Evolutionary conservation across 345 rosid genomes (phyloP).

Genomic region (Draba incana): DNA sequence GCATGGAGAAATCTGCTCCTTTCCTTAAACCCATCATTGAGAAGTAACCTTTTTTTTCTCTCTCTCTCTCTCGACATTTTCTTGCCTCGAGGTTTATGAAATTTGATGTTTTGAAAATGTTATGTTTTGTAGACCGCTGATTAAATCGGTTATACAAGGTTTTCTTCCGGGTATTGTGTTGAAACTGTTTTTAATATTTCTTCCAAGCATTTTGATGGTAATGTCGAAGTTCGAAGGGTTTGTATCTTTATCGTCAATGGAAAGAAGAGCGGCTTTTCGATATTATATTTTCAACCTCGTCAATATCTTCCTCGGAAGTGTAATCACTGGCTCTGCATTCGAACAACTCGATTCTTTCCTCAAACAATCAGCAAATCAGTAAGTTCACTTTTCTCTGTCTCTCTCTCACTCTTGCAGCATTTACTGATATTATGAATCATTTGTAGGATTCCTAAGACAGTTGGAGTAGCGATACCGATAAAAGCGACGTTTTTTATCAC

Average conservation of each 20-base stretch:
- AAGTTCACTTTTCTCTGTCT: constrained; percentile 24
- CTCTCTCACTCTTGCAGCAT: neutral
- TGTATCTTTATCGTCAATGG: constrained; percentile 72
- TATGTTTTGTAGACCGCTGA: constrained; percentile 49
- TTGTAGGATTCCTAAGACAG: constrained; percentile 74
- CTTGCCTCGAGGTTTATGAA: constrained; percentile 2
- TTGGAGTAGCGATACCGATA: constrained; percentile 85
- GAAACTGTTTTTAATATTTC: constrained; percentile 91
- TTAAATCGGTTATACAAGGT: constrained; percentile 83
- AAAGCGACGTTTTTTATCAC: constrained; percentile 96
- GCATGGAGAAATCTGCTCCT: constrained; percentile 71
- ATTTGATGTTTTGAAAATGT: constrained; percentile 8
- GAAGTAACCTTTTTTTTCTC: constrained; percentile 28
- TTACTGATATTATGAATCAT: constrained; percentile 14
- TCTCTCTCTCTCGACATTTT: neutral
- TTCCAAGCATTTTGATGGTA: constrained; percentile 88
- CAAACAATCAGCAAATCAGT: constrained; percentile 73
- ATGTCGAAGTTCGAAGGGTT: constrained; percentile 98
- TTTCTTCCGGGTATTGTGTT: constrained; percentile 85
- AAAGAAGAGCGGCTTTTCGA: constrained; percentile 86
- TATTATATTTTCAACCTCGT: constrained; percentile 78
- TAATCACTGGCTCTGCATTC: constrained; percentile 74
- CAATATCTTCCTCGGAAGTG: constrained; percentile 80
- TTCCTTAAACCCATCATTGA: constrained; percentile 67
- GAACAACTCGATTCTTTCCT: constrained; percentile 76